These are phyloP conservation scores for Puccinia polysora DNA, from an alignment of 1,284 basidiomycete genomes.

Conservation along the genomic window DNA sequence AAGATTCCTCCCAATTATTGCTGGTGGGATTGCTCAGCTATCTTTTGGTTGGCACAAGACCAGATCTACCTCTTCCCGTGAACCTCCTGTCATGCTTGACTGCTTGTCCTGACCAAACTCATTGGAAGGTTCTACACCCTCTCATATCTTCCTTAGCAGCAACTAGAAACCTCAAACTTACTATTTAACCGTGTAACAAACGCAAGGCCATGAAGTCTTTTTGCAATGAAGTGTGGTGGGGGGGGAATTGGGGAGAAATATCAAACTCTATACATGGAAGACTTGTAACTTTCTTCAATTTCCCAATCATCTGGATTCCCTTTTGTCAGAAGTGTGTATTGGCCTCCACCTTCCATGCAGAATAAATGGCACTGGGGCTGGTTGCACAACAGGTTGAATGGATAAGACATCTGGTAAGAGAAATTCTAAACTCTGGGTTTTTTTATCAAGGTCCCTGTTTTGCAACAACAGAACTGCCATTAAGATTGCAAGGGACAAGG, in stretches of 20 bases:
- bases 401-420: background rate
- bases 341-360: background rate
- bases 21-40: background rate
- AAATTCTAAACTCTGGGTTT: background rate
- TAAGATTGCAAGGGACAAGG: too few relatives aligned
- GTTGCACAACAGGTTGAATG: background rate
- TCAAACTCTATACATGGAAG: background rate
- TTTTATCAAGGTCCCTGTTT: background rate
- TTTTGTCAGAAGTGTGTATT: background rate
- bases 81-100: background rate
- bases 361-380: slow-evolving; percentile 18
- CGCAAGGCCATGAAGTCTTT: background rate
- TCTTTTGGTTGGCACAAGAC: background rate
- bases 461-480: too few relatives aligned
- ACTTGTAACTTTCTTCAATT: background rate
- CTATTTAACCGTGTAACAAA: background rate
- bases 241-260: too few relatives aligned
- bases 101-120: too few relatives aligned
- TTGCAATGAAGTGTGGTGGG: background rate
- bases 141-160: background rate
- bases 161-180: background rate
- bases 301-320: background rate
- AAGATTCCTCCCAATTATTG: background rate
- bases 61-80: background rate
- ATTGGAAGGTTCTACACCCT: too few relatives aligned